Conservation (phyloP, 495 filamentous ascomycete genomes). For the Penicillium mononematosum region DNA sequence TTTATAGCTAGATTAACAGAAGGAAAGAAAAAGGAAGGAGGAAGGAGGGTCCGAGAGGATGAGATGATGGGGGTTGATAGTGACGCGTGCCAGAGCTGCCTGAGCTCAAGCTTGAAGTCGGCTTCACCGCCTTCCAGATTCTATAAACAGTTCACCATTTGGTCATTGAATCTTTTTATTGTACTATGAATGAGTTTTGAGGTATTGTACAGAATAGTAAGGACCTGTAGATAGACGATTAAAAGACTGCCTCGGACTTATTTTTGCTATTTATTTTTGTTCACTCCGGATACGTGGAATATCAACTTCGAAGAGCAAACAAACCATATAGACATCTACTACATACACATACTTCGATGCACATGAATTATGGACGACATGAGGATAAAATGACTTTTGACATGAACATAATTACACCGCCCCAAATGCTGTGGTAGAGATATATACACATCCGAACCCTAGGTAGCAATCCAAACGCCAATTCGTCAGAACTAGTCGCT, state of each 20-base stretch:
- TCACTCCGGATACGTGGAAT: neutral
- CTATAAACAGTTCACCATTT: neutral
- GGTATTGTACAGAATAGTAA: neutral
- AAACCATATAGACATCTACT: neutral
- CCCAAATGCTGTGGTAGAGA: constrained; percentile 19
- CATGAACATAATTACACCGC: constrained; percentile 16
- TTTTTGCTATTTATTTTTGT: neutral
- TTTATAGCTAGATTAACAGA: constrained; percentile 13
- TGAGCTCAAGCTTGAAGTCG: constrained; percentile 42
- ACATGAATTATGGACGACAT: neutral
- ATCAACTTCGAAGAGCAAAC: neutral
- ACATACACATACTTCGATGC: neutral
- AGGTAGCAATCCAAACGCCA: constrained; percentile 4
- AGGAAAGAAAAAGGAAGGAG: constrained; percentile 13
- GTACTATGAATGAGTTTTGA: neutral
- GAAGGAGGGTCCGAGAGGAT: constrained; percentile 16
- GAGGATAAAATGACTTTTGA: constrained; percentile 13
- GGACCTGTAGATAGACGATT: neutral
- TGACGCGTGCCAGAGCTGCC: constrained; percentile 48
- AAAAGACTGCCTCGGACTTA: neutral
- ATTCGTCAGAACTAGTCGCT: constrained; percentile 21
- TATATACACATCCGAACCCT: constrained; percentile 19
- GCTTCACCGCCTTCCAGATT: constrained; percentile 28
- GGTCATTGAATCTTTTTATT: neutral
- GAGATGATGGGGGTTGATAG: constrained; percentile 29